These are phyloP conservation scores for Nicotiana undulata DNA, from an alignment of 257 asterid genomes.

Conservation along the genomic window DNA sequence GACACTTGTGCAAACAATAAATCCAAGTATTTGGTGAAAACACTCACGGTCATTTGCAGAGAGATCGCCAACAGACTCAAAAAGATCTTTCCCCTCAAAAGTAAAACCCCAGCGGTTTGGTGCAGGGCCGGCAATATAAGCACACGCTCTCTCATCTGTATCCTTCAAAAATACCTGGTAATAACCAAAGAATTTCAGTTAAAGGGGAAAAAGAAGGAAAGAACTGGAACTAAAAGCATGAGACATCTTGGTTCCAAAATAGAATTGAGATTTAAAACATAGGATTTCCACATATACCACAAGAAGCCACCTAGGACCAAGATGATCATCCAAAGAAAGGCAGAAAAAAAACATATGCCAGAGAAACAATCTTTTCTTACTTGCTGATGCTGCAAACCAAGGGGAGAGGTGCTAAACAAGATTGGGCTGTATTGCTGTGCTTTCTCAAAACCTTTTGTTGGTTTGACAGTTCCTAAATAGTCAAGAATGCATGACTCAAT, in stretches of 20 bases:
- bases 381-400: conserved; percentile 84
- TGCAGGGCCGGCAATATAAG: conserved; percentile 99
- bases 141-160: conserved; percentile 99
- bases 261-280: neutral
- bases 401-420: conserved; percentile 50
- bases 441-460: conserved; percentile 62
- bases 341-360: neutral
- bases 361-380: conserved; percentile 32
- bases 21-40: conserved; percentile 6
- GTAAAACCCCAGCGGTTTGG: conserved; percentile 99
- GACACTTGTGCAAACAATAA: neutral
- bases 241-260: neutral
- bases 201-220: neutral
- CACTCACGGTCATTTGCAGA: conserved; percentile 49
- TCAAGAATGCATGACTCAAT: conserved; percentile 90
- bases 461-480: conserved; percentile 81
- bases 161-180: conserved; percentile 89
- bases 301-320: neutral
- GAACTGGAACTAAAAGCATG: neutral
- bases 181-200: conserved; percentile 15
- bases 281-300: neutral
- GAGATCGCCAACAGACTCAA: conserved; percentile 35
- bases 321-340: neutral
- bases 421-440: conserved; percentile 67
- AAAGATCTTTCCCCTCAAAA: conserved; percentile 75